Percentiles rank a stretch among this genome's conserved stretches.
These are phyloP conservation scores for Crithidia sp. DNA, from an alignment of 208 protist genomes.

Conservation along the genomic window DNA sequence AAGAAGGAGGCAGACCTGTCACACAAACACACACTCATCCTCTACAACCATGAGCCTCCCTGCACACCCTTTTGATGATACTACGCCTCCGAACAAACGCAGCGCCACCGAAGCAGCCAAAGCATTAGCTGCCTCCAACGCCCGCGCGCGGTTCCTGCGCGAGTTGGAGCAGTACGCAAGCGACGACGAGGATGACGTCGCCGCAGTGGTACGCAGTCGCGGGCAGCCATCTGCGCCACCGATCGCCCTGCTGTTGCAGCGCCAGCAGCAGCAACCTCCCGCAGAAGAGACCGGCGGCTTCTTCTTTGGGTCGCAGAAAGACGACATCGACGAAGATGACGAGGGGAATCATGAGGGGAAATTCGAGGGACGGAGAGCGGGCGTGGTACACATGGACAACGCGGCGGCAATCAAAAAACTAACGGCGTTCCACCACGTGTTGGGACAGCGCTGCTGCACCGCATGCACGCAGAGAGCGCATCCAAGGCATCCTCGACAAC, in stretches of 20 bases:
- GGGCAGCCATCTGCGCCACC: no score
- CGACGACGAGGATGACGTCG: constrained; percentile 44
- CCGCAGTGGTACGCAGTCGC: neutral
- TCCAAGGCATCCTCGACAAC: no score
- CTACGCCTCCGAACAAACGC: constrained; percentile 8
- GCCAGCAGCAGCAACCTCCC: neutral
- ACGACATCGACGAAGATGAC: constrained; percentile 5
- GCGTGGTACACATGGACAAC: no score
- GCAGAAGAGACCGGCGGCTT: constrained; percentile 8
- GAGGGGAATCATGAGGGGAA: neutral
- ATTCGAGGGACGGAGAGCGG: no score
- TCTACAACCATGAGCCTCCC: no score
- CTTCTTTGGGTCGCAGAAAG: constrained; percentile 8
- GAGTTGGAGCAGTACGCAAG: constrained; percentile 44
- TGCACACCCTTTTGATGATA: no score
- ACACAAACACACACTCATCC: no score
- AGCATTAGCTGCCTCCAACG: neutral
- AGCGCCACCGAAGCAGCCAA: constrained; percentile 10
- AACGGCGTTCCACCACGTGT: constrained; percentile 19
- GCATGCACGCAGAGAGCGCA: constrained; percentile 45
- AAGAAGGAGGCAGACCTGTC: no score
- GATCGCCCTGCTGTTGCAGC: neutral
- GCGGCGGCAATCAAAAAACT: no score
- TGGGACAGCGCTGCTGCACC: constrained; percentile 50
- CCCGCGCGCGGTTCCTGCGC: constrained; percentile 35